Percentiles rank a stretch among this genome's conserved stretches.
These are phyloP conservation scores for Amanita molliuscula DNA, from an alignment of 768 basidiomycete species.

Conservation along the genomic window DNA sequence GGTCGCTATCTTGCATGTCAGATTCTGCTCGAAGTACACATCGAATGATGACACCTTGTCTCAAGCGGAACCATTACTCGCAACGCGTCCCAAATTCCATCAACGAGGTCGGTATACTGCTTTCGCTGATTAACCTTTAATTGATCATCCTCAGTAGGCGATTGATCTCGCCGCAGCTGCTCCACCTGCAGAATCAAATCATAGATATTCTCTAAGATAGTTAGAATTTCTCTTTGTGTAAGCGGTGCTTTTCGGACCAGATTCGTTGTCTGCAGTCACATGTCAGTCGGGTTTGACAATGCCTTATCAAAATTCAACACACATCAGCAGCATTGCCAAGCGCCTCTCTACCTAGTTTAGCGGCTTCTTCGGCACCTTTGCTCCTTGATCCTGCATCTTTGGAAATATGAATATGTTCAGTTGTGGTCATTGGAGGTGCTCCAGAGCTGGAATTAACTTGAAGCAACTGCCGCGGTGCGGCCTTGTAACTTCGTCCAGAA, in stretches of 20 bases:
- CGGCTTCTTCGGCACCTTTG: constrained; percentile 63
- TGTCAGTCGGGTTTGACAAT: neutral
- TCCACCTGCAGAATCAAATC: constrained; percentile 79
- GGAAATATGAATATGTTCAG: constrained; percentile 41
- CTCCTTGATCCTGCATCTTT: constrained; percentile 36
- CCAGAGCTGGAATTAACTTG: constrained; percentile 61
- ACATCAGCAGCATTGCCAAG: constrained; percentile 52
- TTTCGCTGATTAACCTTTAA: constrained; percentile 34
- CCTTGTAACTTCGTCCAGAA: constrained; percentile 87
- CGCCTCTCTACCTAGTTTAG: constrained; percentile 66
- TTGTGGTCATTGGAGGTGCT: constrained; percentile 32
- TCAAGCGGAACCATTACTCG: constrained; percentile 88
- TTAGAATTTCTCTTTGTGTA: constrained; percentile 66
- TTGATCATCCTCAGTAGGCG: constrained; percentile 48
- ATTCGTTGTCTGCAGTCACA: constrained; percentile 39
- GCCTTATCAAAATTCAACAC: constrained; percentile 10
- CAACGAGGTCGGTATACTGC: constrained; percentile 47
- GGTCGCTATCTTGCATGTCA: constrained; percentile 43
- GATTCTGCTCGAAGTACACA: neutral
- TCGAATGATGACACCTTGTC: constrained; percentile 54
- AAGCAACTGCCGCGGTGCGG: constrained; percentile 91
- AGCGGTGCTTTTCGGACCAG: constrained; percentile 65
- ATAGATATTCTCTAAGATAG: constrained; percentile 76
- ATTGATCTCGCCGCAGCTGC: constrained; percentile 74
- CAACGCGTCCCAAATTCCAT: constrained; percentile 70